Evolutionary conservation across 2,329 filamentous ascomycete species (phyloP).

Genomic region (Myotisia sp.): DNA sequence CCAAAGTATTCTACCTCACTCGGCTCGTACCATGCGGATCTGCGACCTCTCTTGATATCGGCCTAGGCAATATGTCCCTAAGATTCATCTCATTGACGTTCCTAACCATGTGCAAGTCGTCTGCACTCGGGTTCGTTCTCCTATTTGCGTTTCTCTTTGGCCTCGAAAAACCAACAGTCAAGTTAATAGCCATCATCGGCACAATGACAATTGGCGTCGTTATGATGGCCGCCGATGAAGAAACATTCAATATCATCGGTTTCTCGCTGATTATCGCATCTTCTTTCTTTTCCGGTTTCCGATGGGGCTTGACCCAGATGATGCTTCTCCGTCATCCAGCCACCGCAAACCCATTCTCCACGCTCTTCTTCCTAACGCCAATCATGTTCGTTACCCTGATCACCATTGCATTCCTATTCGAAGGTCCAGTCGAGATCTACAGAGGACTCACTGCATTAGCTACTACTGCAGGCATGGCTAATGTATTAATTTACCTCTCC

Average conservation of each 20-base stretch:
- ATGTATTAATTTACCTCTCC: conserved; percentile 59
- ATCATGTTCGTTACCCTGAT: conserved; percentile 85
- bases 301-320: conserved; percentile 97
- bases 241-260: conserved; percentile 71
- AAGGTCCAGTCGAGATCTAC: conserved; percentile 57
- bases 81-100: conserved; percentile 96
- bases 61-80: conserved; percentile 84
- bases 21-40: conserved; percentile 82
- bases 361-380: conserved; percentile 93
- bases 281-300: conserved; percentile 89
- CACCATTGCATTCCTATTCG: conserved; percentile 67
- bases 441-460: conserved; percentile 52
- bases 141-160: conserved; percentile 89
- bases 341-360: conserved; percentile 90
- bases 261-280: conserved; percentile 88
- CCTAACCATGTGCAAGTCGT: conserved; percentile 99
- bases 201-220: conserved; percentile 88
- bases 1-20: conserved; percentile 68
- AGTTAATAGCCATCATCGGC: conserved; percentile 71
- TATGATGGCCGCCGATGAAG: conserved; percentile 96
- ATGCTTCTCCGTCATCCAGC: conserved; percentile 84
- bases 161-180: conserved; percentile 74
- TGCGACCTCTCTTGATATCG: conserved; percentile 89
- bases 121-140: conserved; percentile 84
- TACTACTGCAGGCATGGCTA: conserved; percentile 50